These are phyloP conservation scores for Huntiella bhutanensis DNA, from an alignment of 2,329 filamentous ascomycete genomes.

Conservation along the genomic window DNA sequence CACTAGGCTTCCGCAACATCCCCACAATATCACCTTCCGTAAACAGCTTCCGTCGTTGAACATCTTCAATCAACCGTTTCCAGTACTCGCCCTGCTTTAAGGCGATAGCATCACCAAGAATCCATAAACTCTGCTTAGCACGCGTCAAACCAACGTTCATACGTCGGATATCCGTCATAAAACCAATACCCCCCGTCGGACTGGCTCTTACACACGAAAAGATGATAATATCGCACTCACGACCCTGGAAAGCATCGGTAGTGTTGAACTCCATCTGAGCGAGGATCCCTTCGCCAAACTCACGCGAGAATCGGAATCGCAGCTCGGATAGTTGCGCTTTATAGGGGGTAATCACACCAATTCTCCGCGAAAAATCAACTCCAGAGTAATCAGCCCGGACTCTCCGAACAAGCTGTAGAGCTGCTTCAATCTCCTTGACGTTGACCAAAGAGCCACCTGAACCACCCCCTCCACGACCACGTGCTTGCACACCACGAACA, in stretches of 20 bases:
- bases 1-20: conserved; percentile 27
- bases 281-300: conserved; percentile 57
- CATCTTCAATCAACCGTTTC: conserved; percentile 69
- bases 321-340: conserved; percentile 79
- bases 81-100: conserved; percentile 80
- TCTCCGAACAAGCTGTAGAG: conserved; percentile 66
- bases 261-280: conserved; percentile 92
- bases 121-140: conserved; percentile 92
- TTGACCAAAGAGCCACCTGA: conserved; percentile 77
- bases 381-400: conserved; percentile 52
- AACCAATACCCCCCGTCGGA: conserved; percentile 86
- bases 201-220: conserved; percentile 95
- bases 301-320: conserved; percentile 50
- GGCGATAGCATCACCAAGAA: conserved; percentile 78
- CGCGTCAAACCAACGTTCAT: conserved; percentile 98
- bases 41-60: conserved; percentile 54
- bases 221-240: conserved; percentile 95
- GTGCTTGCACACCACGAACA: conserved; percentile 70
- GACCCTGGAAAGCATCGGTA: conserved; percentile 91
- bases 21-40: conserved; percentile 44
- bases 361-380: conserved; percentile 58
- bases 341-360: conserved; percentile 96
- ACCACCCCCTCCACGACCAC: conserved; percentile 36
- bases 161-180: conserved; percentile 92
- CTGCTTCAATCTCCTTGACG: conserved; percentile 66